A percentile compares a stretch with the other conserved stretches of the same genome.
These are phyloP conservation scores for Ceratobasidium sp. DNA, from an alignment of 1,284 basidiomycete genomes.

Conservation along the genomic window DNA sequence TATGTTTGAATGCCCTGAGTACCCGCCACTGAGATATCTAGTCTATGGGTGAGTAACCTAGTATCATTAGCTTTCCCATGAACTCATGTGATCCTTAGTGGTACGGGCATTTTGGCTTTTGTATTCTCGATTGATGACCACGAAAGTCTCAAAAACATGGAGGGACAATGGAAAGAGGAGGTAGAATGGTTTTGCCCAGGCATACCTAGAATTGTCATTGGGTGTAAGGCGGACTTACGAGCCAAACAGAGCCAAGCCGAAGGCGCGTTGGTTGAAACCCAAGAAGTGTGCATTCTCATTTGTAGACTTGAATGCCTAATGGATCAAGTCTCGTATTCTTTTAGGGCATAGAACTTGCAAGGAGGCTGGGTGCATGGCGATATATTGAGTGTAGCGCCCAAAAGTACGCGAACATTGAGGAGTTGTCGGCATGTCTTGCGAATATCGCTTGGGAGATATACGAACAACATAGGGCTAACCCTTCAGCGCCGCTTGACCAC, in stretches of 20 bases:
- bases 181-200: neutral
- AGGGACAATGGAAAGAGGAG: conserved; percentile 9
- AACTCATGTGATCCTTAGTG: neutral
- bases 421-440: neutral
- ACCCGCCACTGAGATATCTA: conserved; percentile 3
- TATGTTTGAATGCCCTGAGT: neutral
- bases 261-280: neutral
- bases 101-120: conserved; percentile 10
- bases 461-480: neutral
- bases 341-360: neutral
- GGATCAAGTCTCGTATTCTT: neutral
- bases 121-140: conserved; percentile 20
- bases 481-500: neutral
- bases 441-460: conserved; percentile 24
- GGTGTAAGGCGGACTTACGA: conserved; percentile 23
- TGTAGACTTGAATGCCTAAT: neutral
- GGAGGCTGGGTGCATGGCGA: conserved; percentile 14
- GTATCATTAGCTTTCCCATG: neutral
- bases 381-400: conserved; percentile 25
- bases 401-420: conserved; percentile 15
- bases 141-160: neutral
- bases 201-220: conserved; percentile 11
- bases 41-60: conserved; percentile 6
- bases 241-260: neutral
- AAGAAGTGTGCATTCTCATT: neutral